Evolutionary conservation across 176 grass and related monocot genomes (phyloP), one percentile per base, ranked within the genome.

Genomic region (Carex pumila): DNA sequence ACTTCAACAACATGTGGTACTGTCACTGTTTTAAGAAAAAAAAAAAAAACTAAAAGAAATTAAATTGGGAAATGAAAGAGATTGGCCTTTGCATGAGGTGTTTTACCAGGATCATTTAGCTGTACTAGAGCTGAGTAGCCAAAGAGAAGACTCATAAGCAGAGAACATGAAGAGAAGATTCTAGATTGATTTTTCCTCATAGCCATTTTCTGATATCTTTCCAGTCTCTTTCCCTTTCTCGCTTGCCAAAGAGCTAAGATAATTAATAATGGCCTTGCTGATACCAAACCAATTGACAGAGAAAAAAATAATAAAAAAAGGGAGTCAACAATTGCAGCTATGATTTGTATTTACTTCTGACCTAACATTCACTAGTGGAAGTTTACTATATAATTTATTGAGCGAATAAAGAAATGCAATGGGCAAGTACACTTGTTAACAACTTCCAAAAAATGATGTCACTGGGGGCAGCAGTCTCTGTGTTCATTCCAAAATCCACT

Each of bases 121-220:
- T 87, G 84, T 69, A 90, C 80, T 43, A 82, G 67, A 63, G 88
- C 88, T 71, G 85, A 90, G 80, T 90, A 90, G 45, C 62, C 80
- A 86, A 90, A 90, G 71, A 90, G 85, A 2, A 80, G 25, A 82
- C 84, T 84, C 88, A 87, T 84, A 8, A 84, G 53, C 61, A 90
- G 5, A 57, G 71, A 90, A 56, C 88, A 86, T 6, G 32, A 69
- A 17, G 50, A 72, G 60, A 87, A 71, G 22, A 87, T 15, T 36
- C 11, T 81, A 64, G 84, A 86, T 70, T 57, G 79, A 29, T 63
- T 69, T 25, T 65, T 79, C 29, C 59, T 18, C 19, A 34, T 25
- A 79, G 80, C 53, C 80, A 87, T 90, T n/a, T 61, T 75, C 3
- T n/a, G n/a, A n/a, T 31, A n/a, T 59, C 34, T 79, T 19, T 61